Conservation (phyloP, 805 yeast genomes). For the Novakomyces olei region DNA sequence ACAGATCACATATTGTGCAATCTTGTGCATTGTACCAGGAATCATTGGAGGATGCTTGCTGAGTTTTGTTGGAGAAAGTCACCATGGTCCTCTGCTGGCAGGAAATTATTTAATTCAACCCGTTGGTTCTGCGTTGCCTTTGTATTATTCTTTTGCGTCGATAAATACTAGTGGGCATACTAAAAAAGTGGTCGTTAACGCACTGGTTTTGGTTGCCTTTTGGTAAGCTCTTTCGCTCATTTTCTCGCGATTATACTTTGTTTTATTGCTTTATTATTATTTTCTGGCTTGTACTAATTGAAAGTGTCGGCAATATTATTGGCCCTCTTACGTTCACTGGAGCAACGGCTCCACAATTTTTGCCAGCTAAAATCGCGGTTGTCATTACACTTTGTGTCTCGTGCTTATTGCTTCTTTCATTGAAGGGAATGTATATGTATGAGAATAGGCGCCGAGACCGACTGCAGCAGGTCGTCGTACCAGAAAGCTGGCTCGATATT, state of each 20-base stretch:
- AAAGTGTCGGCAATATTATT: constrained; percentile 37
- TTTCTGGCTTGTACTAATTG: too few species aligned
- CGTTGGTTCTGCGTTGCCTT: not conserved
- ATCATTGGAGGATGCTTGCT: not conserved
- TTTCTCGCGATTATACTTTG: too few species aligned
- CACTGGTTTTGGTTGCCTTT: not conserved
- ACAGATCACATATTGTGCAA: not conserved
- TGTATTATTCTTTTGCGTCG: not conserved
- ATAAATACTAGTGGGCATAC: not conserved
- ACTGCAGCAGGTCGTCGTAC: too few species aligned
- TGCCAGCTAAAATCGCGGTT: constrained; percentile 36
- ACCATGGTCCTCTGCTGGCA: not conserved
- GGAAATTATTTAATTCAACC: not conserved
- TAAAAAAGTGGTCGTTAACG: not conserved
- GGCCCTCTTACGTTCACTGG: constrained; percentile 43
- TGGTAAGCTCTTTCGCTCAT: too few species aligned
- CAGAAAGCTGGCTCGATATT: too few species aligned
- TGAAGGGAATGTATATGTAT: constrained; percentile 3
- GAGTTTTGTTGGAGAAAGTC: not conserved
- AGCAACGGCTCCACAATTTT: constrained; percentile 29
- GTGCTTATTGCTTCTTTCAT: constrained; percentile 14
- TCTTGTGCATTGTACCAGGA: not conserved
- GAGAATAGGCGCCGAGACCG: constrained; percentile 22
- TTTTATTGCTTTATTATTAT: too few species aligned
- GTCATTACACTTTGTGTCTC: constrained; percentile 20